A percentile compares a stretch with the other conserved stretches of the same genome.
Evolutionary conservation across 1,284 basidiomycete genomes (phyloP).

Genomic region (Chalciporus sp.): DNA sequence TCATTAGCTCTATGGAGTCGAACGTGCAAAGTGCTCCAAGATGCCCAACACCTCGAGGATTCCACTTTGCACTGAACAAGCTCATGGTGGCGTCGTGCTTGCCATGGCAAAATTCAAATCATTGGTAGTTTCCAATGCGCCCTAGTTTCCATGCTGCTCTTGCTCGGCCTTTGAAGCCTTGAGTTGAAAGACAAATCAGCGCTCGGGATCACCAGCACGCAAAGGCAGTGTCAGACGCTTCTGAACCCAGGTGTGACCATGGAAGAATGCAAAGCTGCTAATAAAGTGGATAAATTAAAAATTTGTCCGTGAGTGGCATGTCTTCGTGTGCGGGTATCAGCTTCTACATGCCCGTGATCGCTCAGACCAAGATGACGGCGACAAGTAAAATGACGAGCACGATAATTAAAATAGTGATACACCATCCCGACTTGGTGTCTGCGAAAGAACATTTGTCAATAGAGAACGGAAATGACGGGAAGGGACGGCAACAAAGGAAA

Average conservation of each 20-base stretch:
- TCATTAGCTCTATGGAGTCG: no score
- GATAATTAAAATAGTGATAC: constrained; percentile 57
- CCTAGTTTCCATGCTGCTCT: no score
- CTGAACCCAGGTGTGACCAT: neutral
- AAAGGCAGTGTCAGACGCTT: neutral
- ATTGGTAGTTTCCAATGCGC: no score
- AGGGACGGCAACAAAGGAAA: neutral
- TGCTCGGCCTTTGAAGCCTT: no score
- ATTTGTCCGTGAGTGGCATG: neutral
- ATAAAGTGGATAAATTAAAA: constrained; percentile 22
- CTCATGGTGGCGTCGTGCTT: no score
- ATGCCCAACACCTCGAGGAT: no score
- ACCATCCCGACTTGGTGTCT: constrained; percentile 78
- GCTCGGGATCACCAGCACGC: neutral
- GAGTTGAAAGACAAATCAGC: neutral
- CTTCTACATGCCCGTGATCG: neutral
- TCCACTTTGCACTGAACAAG: no score
- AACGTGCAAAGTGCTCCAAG: no score
- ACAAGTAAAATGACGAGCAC: constrained; percentile 51
- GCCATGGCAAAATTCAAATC: no score
- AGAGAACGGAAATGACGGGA: neutral
- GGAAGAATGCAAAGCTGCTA: neutral
- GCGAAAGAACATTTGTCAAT: neutral
- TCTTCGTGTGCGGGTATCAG: constrained; percentile 8
- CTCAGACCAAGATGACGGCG: constrained; percentile 51